These are phyloP conservation scores for Allium cepa DNA, from an alignment of 106 monocot genomes.

Conservation along the genomic window DNA sequence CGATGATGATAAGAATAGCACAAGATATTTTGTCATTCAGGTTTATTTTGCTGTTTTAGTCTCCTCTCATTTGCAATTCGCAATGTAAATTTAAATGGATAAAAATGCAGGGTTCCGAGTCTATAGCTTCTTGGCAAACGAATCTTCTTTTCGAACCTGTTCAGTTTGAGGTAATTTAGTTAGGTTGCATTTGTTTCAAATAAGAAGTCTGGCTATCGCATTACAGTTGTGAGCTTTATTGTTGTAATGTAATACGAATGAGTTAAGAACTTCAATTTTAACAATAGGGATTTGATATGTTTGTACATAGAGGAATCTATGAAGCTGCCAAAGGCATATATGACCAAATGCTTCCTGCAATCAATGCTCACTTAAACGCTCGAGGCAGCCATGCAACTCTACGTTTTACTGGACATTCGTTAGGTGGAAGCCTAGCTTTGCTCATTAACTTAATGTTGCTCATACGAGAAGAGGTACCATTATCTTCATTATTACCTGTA, in stretches of 20 bases:
- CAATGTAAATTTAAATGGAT: background rate
- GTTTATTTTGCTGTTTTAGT: slow-evolving; percentile 17
- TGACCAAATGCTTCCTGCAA: slow-evolving; percentile 58
- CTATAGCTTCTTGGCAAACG: slow-evolving; percentile 83
- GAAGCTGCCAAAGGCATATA: slow-evolving; percentile 93
- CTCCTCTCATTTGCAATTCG: background rate
- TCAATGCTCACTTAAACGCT: slow-evolving; percentile 38
- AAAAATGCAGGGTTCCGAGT: slow-evolving; percentile 73
- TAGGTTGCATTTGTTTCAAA: background rate
- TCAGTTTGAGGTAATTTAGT: slow-evolving; percentile 67
- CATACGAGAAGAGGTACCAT: slow-evolving; percentile 46
- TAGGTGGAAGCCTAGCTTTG: slow-evolving; percentile 74
- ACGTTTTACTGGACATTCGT: slow-evolving; percentile 82
- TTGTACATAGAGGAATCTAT: slow-evolving; percentile 91
- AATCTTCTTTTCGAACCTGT: slow-evolving; percentile 97
- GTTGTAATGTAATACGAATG: too few species aligned
- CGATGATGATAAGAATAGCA: slow-evolving; percentile 54
- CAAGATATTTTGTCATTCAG: slow-evolving; percentile 91
- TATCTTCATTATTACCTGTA: slow-evolving; percentile 59
- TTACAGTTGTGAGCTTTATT: too few species aligned
- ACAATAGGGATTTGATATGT: slow-evolving; percentile 58
- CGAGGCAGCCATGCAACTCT: slow-evolving; percentile 42
- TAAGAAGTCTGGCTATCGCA: background rate
- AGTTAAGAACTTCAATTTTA: background rate
- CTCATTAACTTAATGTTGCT: slow-evolving; percentile 79